A percentile compares a stretch with the other conserved stretches of the same genome.
phyloP scores from a whole-genome alignment of 1,284 basidiomycete species.

The Phellopilus nigrolimitatus region DNA sequence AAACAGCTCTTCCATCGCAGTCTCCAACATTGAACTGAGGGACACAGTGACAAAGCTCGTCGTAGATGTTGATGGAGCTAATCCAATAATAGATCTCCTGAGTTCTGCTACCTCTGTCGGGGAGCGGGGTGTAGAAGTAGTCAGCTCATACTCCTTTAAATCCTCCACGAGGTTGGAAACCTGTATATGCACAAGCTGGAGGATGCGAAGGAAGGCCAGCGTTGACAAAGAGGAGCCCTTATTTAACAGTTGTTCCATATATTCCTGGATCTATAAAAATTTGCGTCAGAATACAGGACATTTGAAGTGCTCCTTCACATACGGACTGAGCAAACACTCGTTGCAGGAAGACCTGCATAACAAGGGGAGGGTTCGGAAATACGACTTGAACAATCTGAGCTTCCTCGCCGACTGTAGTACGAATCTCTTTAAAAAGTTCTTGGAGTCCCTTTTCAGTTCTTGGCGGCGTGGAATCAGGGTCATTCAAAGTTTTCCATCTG shows the following conservation, averaged over 20 bases:
- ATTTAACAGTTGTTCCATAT: conserved; percentile 82
- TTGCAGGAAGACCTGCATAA: conserved; percentile 98
- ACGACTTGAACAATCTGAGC: conserved; percentile 98
- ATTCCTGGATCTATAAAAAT: conserved; percentile 78
- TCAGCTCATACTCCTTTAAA: conserved; percentile 87
- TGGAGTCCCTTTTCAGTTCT: conserved; percentile 76
- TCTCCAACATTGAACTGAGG: conserved; percentile 85
- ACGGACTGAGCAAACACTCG: conserved; percentile 98
- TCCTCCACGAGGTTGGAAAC: conserved; percentile 84
- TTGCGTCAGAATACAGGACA: neutral
- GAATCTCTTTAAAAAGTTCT: conserved; percentile 84
- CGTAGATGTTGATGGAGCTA: conserved; percentile 44
- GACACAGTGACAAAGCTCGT: conserved; percentile 33
- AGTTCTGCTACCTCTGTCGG: conserved; percentile 58
- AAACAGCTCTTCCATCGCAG: conserved; percentile 94
- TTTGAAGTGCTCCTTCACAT: conserved; percentile 35
- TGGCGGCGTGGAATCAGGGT: conserved; percentile 79
- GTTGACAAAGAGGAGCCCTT: conserved; percentile 74
- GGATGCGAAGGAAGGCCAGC: conserved; percentile 85
- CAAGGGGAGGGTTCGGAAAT: conserved; percentile 94
- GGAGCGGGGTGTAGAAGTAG: conserved; percentile 57
- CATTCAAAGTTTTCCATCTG: conserved; percentile 79
- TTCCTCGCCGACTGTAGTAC: conserved; percentile 89
- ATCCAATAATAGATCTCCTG: conserved; percentile 45
- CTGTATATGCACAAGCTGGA: conserved; percentile 84